Evolutionary conservation across 805 yeast species (phyloP), one percentile per base, ranked within the genome.

Genomic region (Allodekkera sacchari): DNA sequence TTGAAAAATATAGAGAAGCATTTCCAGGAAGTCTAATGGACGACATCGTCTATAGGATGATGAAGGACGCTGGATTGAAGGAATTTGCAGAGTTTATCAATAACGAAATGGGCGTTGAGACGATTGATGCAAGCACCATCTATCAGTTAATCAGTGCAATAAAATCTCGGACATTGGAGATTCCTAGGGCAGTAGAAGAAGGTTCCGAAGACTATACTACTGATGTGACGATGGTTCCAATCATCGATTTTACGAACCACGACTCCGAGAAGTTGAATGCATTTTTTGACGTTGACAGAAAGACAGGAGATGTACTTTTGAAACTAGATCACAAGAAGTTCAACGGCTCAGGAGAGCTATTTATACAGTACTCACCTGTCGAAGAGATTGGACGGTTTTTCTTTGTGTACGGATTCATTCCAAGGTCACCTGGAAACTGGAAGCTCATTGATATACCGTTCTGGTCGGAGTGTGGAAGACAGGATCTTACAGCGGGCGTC

Each of bases 221-320:
- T 5, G 66, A 70, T 30, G 63, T 75, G 0, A 68, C 83, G 0
- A 48, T 80, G 33, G 83, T 79, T 1, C 87, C 89, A 1, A 37
- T 76, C 1, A 43, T 80, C 19, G 89, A 80, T 50, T 80, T 71
- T 61, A 81, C 69, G 5, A 80, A 80, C 48, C 89, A 80, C 47
- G 54, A 58, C 26, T 60, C 59, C 35, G 52, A 48, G 14, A 24
- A 43, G 18, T 55, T 59, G 28, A 77, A 75, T 50, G 71, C 81
- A 0, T 64, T 59, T 41, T 80, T 77, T 52, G 89, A 76, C 44
- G 59, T 72, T n/a, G 80, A 74, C 48, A 52, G 63, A 6, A 20
- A 28, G 0, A 63, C 54, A 4, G 45, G 55, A 4, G 77, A 72
- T 30, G 53, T 73, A 4, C 19, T 74, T 0, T 51, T 75, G 28